A percentile compares a stretch with the other conserved stretches of the same genome.
These are phyloP conservation scores for Bombardia bombarda DNA, from an alignment of 495 filamentous ascomycete species.

Conservation along the genomic window DNA sequence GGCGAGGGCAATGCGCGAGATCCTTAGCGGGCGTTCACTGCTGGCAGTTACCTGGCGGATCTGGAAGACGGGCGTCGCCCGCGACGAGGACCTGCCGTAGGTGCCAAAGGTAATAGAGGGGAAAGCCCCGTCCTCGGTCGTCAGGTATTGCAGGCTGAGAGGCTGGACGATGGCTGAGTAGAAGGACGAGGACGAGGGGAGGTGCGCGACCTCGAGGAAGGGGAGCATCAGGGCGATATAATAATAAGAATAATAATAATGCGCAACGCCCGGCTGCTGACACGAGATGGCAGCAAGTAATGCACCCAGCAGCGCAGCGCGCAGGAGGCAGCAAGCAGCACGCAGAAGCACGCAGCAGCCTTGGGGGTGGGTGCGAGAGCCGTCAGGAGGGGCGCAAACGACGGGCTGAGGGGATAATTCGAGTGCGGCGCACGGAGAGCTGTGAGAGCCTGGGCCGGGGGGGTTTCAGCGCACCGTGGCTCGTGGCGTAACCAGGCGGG, in stretches of 20 bases:
- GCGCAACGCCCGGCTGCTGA: no score
- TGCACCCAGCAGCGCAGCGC: no score
- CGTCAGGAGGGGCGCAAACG: no score
- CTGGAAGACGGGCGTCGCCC: slow-evolving; percentile 28
- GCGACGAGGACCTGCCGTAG: no score
- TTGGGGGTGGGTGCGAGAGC: no score
- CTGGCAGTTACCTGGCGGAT: slow-evolving; percentile 24
- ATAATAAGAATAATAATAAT: no score
- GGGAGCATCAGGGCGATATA: slow-evolving; percentile 28
- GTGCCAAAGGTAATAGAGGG: slow-evolving; percentile 25
- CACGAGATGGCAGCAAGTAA: no score
- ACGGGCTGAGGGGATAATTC: not conserved
- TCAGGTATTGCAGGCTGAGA: slow-evolving; percentile 64
- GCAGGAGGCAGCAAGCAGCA: no score
- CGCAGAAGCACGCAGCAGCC: no score
- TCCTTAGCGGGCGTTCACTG: slow-evolving; percentile 20
- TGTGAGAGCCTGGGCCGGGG: not conserved
- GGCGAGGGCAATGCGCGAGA: slow-evolving; percentile 31
- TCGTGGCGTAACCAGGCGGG: not conserved
- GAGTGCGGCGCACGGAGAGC: no score
- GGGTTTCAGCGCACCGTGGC: not conserved
- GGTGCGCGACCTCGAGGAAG: slow-evolving; percentile 56
- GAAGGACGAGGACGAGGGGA: slow-evolving; percentile 71
- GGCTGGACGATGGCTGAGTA: slow-evolving; percentile 70
- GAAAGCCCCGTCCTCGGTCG: slow-evolving; percentile 26